These are phyloP conservation scores for Chlorociboria aeruginascens DNA, from an alignment of 495 filamentous ascomycete genomes.

Conservation along the genomic window DNA sequence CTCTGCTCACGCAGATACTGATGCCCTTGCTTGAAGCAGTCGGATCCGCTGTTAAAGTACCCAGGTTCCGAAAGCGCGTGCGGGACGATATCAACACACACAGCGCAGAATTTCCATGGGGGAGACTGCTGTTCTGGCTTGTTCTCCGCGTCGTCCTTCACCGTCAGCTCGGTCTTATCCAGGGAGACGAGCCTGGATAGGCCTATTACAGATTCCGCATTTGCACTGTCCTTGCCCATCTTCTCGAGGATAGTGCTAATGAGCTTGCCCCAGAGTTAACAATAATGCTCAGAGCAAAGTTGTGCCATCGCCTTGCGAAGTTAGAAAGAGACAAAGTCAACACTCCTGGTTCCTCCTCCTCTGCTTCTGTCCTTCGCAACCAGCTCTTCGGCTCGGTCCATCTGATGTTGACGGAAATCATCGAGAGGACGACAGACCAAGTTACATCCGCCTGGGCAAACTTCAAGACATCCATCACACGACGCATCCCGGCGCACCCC, in stretches of 20 bases:
- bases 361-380: conserved; percentile 7
- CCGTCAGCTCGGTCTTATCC: conserved; percentile 30
- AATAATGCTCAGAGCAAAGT: conserved; percentile 29
- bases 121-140: conserved; percentile 38
- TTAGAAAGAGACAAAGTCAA: conserved; percentile 34
- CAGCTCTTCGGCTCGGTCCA: conserved; percentile 14
- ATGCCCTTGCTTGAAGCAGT: conserved; percentile 35
- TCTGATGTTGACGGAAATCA: conserved; percentile 19
- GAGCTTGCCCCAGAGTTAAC: conserved; percentile 19
- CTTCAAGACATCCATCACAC: conserved; percentile 27
- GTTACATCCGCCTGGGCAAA: conserved; percentile 21
- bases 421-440: conserved; percentile 19
- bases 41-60: conserved; percentile 17
- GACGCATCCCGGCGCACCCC: conserved; percentile 24
- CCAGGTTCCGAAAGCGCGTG: conserved; percentile 30
- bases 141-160: conserved; percentile 41
- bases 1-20: conserved; percentile 32
- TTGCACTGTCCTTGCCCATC: conserved; percentile 26
- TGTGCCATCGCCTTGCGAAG: conserved; percentile 49
- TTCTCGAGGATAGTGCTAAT: conserved; percentile 29
- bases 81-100: conserved; percentile 32
- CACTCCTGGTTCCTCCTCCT: background rate
- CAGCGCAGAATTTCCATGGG: conserved; percentile 10
- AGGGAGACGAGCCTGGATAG: conserved; percentile 36
- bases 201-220: conserved; percentile 46